Percentiles rank a stretch among this genome's conserved stretches.
Evolutionary conservation across 139 green algal genomes (phyloP).

Genomic region (Yamagishiella unicocca): DNA sequence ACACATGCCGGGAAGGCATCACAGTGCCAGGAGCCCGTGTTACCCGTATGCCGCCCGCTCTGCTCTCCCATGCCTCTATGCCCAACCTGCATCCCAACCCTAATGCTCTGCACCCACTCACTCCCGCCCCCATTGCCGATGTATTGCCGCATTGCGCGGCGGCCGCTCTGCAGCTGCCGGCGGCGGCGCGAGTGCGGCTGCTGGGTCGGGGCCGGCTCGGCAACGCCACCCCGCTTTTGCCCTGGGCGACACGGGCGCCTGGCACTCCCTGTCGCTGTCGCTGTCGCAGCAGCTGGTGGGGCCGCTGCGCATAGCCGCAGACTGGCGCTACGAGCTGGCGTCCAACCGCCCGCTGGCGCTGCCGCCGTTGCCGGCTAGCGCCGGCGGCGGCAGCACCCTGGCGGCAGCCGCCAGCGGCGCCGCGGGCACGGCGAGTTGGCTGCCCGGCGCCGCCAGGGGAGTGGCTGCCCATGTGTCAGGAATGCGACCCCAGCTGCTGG

Average conservation of each 20-base stretch:
- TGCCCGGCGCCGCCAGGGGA: not conserved
- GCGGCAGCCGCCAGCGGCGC: not conserved
- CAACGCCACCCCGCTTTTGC: conserved; percentile 71
- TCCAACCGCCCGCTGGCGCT: conserved; percentile 46
- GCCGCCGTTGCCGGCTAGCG: not conserved
- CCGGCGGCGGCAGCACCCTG: not conserved
- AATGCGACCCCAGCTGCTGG: conserved; percentile 72
- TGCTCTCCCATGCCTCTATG: too few species aligned
- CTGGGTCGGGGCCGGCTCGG: not conserved
- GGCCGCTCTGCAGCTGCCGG: not conserved
- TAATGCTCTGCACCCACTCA: not conserved
- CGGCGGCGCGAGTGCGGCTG: not conserved
- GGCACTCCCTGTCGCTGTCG: conserved; percentile 79
- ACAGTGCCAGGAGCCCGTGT: too few species aligned
- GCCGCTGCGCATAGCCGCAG: conserved; percentile 72
- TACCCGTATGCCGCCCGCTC: too few species aligned
- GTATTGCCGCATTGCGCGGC: too few species aligned
- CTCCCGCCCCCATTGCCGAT: not conserved
- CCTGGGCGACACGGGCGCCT: conserved; percentile 73
- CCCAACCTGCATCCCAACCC: too few species aligned
- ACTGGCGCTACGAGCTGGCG: conserved; percentile 76
- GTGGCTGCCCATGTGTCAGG: conserved; percentile 48
- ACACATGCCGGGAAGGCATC: too few species aligned
- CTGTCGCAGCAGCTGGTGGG: conserved; percentile 83
- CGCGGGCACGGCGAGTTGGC: not conserved